phyloP scores from a whole-genome alignment of 2,329 filamentous ascomycete species.

The Ceratocystis cacaofunesta region DNA sequence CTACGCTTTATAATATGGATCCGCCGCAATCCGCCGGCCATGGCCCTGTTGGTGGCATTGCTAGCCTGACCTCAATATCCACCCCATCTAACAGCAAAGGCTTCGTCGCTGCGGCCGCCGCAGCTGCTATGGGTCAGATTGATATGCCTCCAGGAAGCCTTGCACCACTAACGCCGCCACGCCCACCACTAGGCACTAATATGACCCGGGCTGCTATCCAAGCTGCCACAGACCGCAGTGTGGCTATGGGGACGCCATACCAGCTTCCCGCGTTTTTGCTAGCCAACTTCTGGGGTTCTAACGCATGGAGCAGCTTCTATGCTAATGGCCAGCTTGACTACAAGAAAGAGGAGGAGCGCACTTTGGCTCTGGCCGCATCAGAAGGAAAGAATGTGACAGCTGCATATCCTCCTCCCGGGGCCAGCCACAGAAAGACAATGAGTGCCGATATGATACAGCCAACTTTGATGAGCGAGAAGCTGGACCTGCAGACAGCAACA shows the following conservation, averaged over 20 bases:
- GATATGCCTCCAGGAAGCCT: constrained; percentile 46
- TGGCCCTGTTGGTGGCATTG: constrained; percentile 50
- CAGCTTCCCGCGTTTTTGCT: constrained; percentile 71
- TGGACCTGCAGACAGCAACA: neutral
- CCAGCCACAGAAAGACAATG: constrained; percentile 18
- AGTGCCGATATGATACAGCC: constrained; percentile 12
- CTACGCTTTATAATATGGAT: constrained; percentile 37
- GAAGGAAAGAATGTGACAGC: constrained; percentile 14
- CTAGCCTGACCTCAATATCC: constrained; percentile 56
- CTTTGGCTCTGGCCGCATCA: constrained; percentile 12
- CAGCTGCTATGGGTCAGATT: constrained; percentile 22
- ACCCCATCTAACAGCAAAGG: constrained; percentile 3
- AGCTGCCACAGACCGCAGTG: constrained; percentile 59
- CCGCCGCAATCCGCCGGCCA: constrained; percentile 27
- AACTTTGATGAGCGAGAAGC: constrained; percentile 11
- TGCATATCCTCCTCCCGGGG: neutral
- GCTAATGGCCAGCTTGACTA: constrained; percentile 19
- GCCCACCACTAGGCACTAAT: constrained; percentile 68
- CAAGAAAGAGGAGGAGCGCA: constrained; percentile 14
- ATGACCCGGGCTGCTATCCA: constrained; percentile 76
- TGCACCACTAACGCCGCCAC: constrained; percentile 69
- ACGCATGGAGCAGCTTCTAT: constrained; percentile 47
- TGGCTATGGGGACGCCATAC: constrained; percentile 45
- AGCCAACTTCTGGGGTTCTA: constrained; percentile 88
- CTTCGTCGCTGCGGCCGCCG: neutral